Evolutionary conservation across 495 filamentous ascomycete species (phyloP), one percentile per base, ranked within the genome.

Genomic region (Talaromyces trachyspermus): DNA sequence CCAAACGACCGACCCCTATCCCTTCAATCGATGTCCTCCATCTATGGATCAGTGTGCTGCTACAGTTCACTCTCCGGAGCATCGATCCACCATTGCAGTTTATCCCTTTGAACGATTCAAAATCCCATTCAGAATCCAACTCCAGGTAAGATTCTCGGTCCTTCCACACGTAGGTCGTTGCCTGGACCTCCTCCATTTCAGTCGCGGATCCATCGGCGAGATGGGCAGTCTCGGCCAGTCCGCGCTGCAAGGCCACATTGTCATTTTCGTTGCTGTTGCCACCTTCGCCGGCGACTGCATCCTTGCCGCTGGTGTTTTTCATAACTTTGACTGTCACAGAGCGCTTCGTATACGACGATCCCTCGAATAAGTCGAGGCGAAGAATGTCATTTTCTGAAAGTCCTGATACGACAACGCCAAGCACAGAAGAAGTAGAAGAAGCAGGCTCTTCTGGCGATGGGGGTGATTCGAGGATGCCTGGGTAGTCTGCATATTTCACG

Each of bases 281-380:
- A n/a, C 36, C 49, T 25, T 36, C 58, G 45, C 50, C 37, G 8
- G 23, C 37, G 5, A 19, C 47, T 11, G 22, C 38, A 15, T 35
- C 49, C 26, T n/a, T 44, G 22, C 37, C 33, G 15, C 57, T 63
- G 0, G 66, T 58, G 1, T 65, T 58, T 2, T 56, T 60, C 22
- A 89, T 55, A 2, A 83, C 52, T 19, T 68, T 72, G 19, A 83
- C 82, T 5, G 62, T 71, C 5, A 96, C 86, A 9, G 54, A 66
- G 15, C 60, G 56, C 27, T 87, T 76, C 19, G 70, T 60, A 57
- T 97, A 98, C 56, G 88, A 74, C 0, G 42, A 37, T 0, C 92
- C 92, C 60, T 98, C 92, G 53, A 95, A 98, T 7, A 65, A 58
- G 53, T 97, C 89, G 2, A 98, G 74, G 5, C 86, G 78, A 54